Conservation (phyloP, 305 asterid genomes). For the Solanum hybrid region DNA sequence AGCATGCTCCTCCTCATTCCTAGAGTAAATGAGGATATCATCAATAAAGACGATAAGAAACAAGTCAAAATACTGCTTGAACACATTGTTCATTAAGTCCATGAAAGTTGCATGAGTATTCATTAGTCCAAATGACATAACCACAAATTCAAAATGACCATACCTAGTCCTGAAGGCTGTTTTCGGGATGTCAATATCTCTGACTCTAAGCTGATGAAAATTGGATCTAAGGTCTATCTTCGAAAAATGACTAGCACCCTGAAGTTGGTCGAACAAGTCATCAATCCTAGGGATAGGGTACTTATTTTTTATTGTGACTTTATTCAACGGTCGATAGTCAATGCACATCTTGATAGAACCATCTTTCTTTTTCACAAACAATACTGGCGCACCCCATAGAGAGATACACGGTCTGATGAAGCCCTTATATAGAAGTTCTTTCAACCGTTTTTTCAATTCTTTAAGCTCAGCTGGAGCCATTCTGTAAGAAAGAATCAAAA, state of each 20-base stretch:
- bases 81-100: not conserved
- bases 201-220: not conserved
- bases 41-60: not conserved
- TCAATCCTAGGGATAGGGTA: not conserved
- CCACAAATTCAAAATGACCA: not conserved
- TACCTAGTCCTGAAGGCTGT: not conserved
- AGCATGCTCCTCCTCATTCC: not conserved
- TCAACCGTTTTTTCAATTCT: not conserved
- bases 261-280: not conserved
- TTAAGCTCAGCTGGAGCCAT: not conserved
- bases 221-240: not conserved
- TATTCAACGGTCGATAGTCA: not conserved
- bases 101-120: not conserved
- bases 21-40: not conserved
- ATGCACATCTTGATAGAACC: not conserved
- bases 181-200: not conserved
- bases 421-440: not conserved
- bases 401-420: not conserved
- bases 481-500: not conserved
- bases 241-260: not conserved
- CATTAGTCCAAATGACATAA: not conserved
- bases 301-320: not conserved
- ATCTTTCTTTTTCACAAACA: not conserved
- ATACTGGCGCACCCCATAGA: not conserved
- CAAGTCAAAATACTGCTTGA: not conserved